These are phyloP conservation scores for Toxicodendron radicans DNA, from an alignment of 345 rosid species.

Conservation along the genomic window DNA sequence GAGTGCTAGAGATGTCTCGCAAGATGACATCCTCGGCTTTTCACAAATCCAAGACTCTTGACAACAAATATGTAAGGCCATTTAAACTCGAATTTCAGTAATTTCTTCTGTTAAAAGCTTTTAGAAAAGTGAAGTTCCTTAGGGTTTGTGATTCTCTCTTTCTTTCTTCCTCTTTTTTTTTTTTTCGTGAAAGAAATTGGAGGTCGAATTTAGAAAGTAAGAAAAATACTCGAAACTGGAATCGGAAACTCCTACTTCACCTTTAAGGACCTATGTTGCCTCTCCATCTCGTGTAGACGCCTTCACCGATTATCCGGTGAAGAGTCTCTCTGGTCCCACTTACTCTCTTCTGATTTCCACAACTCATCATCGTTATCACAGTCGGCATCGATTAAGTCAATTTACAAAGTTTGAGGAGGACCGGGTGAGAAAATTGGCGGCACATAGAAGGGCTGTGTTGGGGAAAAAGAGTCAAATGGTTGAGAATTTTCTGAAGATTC, in stretches of 20 bases:
- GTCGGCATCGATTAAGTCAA: conserved; percentile 29
- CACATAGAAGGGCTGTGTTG: too few species aligned
- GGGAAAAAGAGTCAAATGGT: conserved; percentile 71
- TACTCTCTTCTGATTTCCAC: conserved; percentile 53
- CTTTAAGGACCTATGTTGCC: conserved; percentile 68
- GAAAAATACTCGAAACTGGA: conserved; percentile 54
- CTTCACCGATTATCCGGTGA: conserved; percentile 66
- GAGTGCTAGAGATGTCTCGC: conserved; percentile 36
- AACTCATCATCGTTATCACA: conserved; percentile 27
- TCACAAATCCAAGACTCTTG: conserved; percentile 85
- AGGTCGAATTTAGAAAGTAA: not conserved
- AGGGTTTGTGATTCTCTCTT: not conserved
- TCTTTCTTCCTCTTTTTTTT: not conserved
- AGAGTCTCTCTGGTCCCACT: conserved; percentile 61
- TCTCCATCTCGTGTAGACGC: conserved; percentile 76
- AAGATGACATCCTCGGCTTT: conserved; percentile 61
- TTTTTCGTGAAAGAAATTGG: not conserved
- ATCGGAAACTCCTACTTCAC: conserved; percentile 38
- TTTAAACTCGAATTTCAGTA: not conserved
- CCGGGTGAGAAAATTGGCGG: conserved; percentile 52
- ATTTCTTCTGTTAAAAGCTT: not conserved
- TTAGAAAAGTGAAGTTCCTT: not conserved
- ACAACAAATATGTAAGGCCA: conserved; percentile 77
- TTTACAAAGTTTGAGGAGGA: conserved; percentile 73
- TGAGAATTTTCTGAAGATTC: conserved; percentile 53